Evolutionary conservation across 2,329 filamentous ascomycete genomes (phyloP), one percentile per base, ranked within the genome.

Genomic region (Sporothrix phasma): DNA sequence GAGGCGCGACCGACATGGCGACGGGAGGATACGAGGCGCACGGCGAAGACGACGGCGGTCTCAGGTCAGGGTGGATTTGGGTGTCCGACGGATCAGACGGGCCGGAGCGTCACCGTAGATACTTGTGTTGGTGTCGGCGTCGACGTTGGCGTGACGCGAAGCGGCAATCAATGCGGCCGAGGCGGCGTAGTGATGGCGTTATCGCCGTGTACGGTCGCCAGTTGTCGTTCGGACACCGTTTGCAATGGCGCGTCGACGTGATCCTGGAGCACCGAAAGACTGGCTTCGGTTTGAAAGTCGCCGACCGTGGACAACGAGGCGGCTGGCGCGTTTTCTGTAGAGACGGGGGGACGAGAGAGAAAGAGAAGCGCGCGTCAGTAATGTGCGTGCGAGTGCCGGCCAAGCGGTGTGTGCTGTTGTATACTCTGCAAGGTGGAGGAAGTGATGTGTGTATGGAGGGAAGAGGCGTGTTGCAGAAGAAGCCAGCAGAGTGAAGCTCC

Each of bases 11-110:
- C 17, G 62, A 67, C 66, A 67, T 67, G 24, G 29, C 26, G 22
- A 29, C 24, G 37, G 13, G 19, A 37, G 46, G 15, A 22, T 11
- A 45, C 41, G 22, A 29, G 24, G 24, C 22, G 29, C 10, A 19
- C 10, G n/a, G 15, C 3, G 53, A 19, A 45, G 29, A n/a, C 19
- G 61, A 62, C 0, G 62, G 37, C 13, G 66, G 53, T 10, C 66
- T 54, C 22, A 68, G 62, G 24, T 67, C 65, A 13, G 64, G 67
- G 46, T 68, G 64, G 51, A 67, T 67, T 13, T 64, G 64, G 34
- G 60, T 53, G 24, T 68, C 67, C 15, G n/a, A n/a, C n/a, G 58
- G 45, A 11, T 65, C 66, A 17, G 62, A 13, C 8, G 29, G n/a
- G 11, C 11, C n/a, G 19, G 24, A 22, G 15, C n/a, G 47, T n/a